Conservation (phyloP, 495 filamentous ascomycete genomes). For the Cudoniella acicularis region DNA sequence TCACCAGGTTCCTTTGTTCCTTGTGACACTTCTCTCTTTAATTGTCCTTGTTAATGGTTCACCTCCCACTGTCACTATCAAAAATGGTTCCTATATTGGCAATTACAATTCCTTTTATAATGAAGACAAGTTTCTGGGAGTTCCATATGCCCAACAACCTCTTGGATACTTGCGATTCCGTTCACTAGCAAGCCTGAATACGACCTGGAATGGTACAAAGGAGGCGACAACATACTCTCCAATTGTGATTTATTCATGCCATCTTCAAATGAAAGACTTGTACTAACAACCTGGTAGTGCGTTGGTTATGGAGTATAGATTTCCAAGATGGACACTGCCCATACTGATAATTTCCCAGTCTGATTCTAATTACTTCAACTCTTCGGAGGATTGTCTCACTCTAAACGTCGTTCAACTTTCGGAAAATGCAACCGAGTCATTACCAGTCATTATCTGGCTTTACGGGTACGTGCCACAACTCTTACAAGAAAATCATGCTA, state of each 20-base stretch:
- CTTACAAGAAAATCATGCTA: not conserved
- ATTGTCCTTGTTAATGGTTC: not conserved
- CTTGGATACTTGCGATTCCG: constrained; percentile 40
- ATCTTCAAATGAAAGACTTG: no score
- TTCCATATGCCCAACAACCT: constrained; percentile 55
- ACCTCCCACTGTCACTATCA: not conserved
- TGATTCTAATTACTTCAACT: not conserved
- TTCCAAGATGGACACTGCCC: no score
- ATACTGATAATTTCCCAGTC: not conserved
- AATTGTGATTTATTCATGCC: no score
- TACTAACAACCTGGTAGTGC: no score
- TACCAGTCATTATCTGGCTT: constrained; percentile 65
- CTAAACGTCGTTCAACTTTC: not conserved
- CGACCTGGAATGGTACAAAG: not conserved
- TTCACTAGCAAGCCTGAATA: not conserved
- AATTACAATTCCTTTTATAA: constrained; percentile 23
- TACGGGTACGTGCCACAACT: constrained; percentile 35
- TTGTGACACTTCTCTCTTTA: not conserved
- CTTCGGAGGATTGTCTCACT: constrained; percentile 6
- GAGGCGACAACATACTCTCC: not conserved
- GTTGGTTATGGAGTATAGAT: no score
- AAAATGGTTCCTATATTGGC: constrained; percentile 42
- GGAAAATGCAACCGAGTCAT: constrained; percentile 23
- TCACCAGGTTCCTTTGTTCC: not conserved
- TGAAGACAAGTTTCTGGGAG: constrained; percentile 49